A percentile compares a stretch with the other conserved stretches of the same genome.
Evolutionary conservation across 2,329 filamentous ascomycete species (phyloP).

Genomic region (Xylariaceae sp.): DNA sequence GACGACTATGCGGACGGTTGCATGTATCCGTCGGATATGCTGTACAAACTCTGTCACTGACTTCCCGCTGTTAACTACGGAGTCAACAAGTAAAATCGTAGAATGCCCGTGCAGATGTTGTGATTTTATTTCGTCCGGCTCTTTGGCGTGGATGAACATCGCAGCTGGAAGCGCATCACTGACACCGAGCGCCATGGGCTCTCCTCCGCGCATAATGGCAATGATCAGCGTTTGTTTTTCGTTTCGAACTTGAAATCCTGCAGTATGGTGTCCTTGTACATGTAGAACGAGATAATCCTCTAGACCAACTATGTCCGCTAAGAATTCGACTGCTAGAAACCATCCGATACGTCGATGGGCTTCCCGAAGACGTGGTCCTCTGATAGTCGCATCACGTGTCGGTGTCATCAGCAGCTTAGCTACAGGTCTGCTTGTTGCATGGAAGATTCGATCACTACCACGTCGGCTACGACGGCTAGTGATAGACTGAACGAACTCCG

Average conservation of each 20-base stretch:
- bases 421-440: slow-evolving; percentile 52
- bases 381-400: slow-evolving; percentile 55
- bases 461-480: slow-evolving; percentile 1
- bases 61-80: slow-evolving; percentile 64
- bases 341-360: slow-evolving; percentile 56
- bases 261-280: slow-evolving; percentile 53
- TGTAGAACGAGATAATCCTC: slow-evolving; percentile 56
- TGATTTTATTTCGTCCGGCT: slow-evolving; percentile 48
- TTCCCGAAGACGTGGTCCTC: slow-evolving; percentile 53
- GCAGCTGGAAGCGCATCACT: slow-evolving; percentile 57
- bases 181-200: slow-evolving; percentile 66
- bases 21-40: slow-evolving; percentile 49
- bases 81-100: slow-evolving; percentile 62
- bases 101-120: slow-evolving; percentile 48
- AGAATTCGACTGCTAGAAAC: slow-evolving; percentile 58
- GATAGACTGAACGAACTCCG: slow-evolving; percentile 22
- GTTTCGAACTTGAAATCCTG: slow-evolving; percentile 52
- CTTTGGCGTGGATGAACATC: slow-evolving; percentile 28
- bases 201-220: slow-evolving; percentile 67
- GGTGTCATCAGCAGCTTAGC: slow-evolving; percentile 59
- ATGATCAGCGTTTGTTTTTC: slow-evolving; percentile 60
- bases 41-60: slow-evolving; percentile 55
- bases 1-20: slow-evolving; percentile 38
- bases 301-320: slow-evolving; percentile 55
- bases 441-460: slow-evolving; percentile 34